Evolutionary conservation across 257 asterid genomes (phyloP), one percentile per base, ranked within the genome.

Genomic region (Nicotiana benthamiana): DNA sequence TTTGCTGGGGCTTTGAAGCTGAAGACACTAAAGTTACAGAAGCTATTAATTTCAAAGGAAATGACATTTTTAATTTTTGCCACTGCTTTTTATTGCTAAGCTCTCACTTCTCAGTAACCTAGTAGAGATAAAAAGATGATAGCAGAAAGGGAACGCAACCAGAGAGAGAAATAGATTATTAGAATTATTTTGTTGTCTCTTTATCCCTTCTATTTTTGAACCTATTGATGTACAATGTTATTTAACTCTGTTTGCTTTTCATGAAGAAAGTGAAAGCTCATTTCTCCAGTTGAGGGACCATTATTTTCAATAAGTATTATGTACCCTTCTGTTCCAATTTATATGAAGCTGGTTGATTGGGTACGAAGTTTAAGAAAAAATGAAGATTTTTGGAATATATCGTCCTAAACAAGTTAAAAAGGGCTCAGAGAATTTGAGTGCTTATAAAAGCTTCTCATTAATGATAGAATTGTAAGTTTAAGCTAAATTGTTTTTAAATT

Each of bases 1-100:
- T 75, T 74, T 95, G 81, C 78, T 95, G 75, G 98, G 97, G 54
- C 91, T 95, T 36, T 93, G 92, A 93, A 85, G 90, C 54, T 32
- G 84, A 17, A 57, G 81, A 53, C 40, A 40, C 18, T 65, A 75
- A 22, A 5, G 40, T 34, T 43, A 80, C 75, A 53, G 65, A 67
- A 61, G 66, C n/a, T 52, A 26, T 81, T 83, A 67, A 83, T 65
- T 18, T 61, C 34, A 34, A 79, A 82, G 81, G 85, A 81, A 83
- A 87, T 89, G 89, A 86, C 89, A 40, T 16, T 53, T 83, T 82
- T 30, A 30, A 30, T 30, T 30, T 84, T 86, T 85, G 84, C 82
- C 84, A 18, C 75, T 61, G 87, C 81, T 26, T 79, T 85, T 90
- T 90, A 87, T 89, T 90, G 85, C 82, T 86, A 43, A 78, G 75